Conservation (phyloP, 73 alveolate species). For the Stentor coeruleus region DNA sequence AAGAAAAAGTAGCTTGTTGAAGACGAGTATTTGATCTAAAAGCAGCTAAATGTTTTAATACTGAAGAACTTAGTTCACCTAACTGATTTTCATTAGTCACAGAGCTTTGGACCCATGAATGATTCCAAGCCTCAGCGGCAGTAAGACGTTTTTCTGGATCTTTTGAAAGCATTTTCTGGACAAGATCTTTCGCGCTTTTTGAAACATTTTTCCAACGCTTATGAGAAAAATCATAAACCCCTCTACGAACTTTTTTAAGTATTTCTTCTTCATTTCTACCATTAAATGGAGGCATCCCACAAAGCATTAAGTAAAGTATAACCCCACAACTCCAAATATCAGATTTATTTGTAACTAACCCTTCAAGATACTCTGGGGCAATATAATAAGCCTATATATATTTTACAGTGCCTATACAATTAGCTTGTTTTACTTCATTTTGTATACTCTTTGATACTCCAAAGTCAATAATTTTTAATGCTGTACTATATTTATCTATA, state of each 20-base stretch:
- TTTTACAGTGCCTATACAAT: too few species aligned
- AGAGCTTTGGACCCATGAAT: slow-evolving; percentile 48
- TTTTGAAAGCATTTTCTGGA: slow-evolving; percentile 57
- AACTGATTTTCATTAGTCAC: too few species aligned
- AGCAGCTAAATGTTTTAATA: too few species aligned
- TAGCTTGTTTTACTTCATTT: too few species aligned
- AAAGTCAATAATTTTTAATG: slow-evolving; percentile 44
- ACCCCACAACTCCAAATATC: slow-evolving; percentile 74
- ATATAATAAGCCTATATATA: slow-evolving; percentile 68
- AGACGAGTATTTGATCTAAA: too few species aligned
- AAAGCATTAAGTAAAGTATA: slow-evolving; percentile 64
- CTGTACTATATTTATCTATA: slow-evolving; percentile 33
- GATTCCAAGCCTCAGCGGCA: slow-evolving; percentile 49
- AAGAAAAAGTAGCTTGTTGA: too few species aligned
- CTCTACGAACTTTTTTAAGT: slow-evolving; percentile 55
- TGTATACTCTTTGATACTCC: too few species aligned
- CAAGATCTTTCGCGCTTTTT: slow-evolving; percentile 73
- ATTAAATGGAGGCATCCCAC: slow-evolving; percentile 80
- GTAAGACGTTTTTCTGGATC: slow-evolving; percentile 51
- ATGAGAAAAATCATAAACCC: slow-evolving; percentile 66
- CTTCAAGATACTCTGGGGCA: slow-evolving; percentile 74
- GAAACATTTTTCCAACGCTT: slow-evolving; percentile 65
- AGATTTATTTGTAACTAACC: slow-evolving; percentile 42
- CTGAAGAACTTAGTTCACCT: too few species aligned
- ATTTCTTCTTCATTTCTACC: slow-evolving; percentile 76